Conservation (phyloP, 2,329 filamentous ascomycete species). For the Exophiala phaeomuriformis region DNA sequence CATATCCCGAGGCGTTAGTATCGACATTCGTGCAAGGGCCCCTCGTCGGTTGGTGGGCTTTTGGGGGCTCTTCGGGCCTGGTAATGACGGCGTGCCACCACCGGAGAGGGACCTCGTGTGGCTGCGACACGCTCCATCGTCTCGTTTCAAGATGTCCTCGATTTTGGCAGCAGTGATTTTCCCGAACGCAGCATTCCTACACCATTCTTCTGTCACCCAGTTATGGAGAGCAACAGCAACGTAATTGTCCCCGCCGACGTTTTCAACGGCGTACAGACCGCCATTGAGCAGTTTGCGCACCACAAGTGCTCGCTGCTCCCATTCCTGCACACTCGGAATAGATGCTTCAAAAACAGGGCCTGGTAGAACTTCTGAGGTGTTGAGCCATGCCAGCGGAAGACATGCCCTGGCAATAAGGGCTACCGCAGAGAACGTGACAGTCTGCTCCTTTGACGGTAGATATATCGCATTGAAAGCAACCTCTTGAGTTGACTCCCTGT, state of each 20-base stretch:
- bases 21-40: slow-evolving; percentile 25
- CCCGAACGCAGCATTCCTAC: slow-evolving; percentile 20
- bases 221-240: slow-evolving; percentile 16
- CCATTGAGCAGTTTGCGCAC: slow-evolving; percentile 19
- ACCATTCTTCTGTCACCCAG: slow-evolving; percentile 23
- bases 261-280: slow-evolving; percentile 24
- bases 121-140: background rate
- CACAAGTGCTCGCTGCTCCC: slow-evolving; percentile 21
- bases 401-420: slow-evolving; percentile 23
- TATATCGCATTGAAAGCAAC: slow-evolving; percentile 8
- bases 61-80: slow-evolving; percentile 18
- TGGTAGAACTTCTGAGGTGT: slow-evolving; percentile 4
- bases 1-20: slow-evolving; percentile 16
- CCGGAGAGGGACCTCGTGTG: slow-evolving; percentile 11
- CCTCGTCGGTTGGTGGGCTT: slow-evolving; percentile 24
- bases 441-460: background rate
- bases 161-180: slow-evolving; percentile 12
- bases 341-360: slow-evolving; percentile 16
- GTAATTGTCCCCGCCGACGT: slow-evolving; percentile 11
- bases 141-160: slow-evolving; percentile 11
- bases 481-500: slow-evolving; percentile 2
- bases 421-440: slow-evolving; percentile 15
- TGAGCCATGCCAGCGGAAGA: slow-evolving; percentile 24
- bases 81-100: slow-evolving; percentile 3
- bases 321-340: slow-evolving; percentile 16